Evolutionary conservation across 169 alveolate species (phyloP).

Genomic region (Cystoisospora suis): DNA sequence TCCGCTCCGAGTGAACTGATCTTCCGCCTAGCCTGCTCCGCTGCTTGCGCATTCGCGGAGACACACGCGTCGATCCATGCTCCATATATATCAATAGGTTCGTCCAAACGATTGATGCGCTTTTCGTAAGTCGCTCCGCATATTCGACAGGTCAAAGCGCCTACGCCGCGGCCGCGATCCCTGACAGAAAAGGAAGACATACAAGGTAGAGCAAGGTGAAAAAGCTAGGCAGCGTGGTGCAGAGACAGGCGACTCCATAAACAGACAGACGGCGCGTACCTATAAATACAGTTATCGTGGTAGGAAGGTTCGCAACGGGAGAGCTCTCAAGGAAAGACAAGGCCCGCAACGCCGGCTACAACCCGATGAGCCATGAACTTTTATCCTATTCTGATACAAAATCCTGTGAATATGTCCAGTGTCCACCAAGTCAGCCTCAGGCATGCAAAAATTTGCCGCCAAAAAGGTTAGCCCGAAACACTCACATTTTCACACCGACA

Average conservation of each 20-base stretch:
- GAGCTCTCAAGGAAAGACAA: background rate
- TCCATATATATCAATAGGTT: constrained; percentile 38
- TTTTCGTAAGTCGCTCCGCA: constrained; percentile 7
- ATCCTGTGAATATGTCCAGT: too few relatives aligned
- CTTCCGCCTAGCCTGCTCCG: constrained; percentile 2
- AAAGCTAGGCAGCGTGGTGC: too few relatives aligned
- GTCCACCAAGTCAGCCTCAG: too few relatives aligned
- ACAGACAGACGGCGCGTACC: too few relatives aligned
- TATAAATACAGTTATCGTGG: too few relatives aligned
- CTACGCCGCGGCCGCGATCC: constrained; percentile 39
- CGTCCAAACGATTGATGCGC: constrained; percentile 28
- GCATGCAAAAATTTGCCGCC: too few relatives aligned
- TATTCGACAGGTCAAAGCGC: constrained; percentile 20
- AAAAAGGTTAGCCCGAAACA: too few relatives aligned
- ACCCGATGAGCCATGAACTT: too few relatives aligned
- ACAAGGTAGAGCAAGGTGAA: background rate
- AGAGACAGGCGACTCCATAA: too few relatives aligned
- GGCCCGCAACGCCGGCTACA: background rate
- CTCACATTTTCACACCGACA: constrained; percentile 88
- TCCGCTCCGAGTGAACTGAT: background rate
- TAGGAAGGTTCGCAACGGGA: too few relatives aligned
- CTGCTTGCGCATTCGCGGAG: constrained; percentile 44
- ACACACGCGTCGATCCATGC: constrained; percentile 57
- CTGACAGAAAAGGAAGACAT: background rate
- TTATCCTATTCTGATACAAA: too few relatives aligned